Base-by-base conservation (phyloP, 1,284 basidiomycete species). In the Malassezia nana region DNA sequence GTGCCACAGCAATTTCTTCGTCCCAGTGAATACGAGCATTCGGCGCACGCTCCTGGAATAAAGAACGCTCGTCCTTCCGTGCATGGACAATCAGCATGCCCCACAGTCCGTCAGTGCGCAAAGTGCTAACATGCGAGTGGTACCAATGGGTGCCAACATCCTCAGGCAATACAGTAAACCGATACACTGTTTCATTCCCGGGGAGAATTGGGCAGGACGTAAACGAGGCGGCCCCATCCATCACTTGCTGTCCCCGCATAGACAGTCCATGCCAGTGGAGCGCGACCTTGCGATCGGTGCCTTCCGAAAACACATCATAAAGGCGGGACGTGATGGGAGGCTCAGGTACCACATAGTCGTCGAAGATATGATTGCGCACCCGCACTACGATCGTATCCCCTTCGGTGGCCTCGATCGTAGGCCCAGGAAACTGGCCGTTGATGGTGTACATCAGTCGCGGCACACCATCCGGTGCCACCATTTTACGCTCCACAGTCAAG, bases 111-210 rank as follows among this genome's bases (percentile, higher is more conserved):
- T 73, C 70, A 29, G 66, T 62, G 46, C 64, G 64, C 39, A 67
- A 67, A 53, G 62, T 61, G 35, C 50, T 58, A n/a, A 60, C 52
- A 42, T 73, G 70, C 4, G 66, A 58, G 57, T 71, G 69, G 55
- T 64, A 77, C 76, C 79, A 80, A 53, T 75, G 77, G 12, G 76
- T 76, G 65, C 69, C 78, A 67, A 55, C 70, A 49, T 77, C 60
- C 3, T 57, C 59, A 4, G 50, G 44, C 13, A 45, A 40, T 42
- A 63, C 58, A 45, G 51, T 61, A 52, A 63, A 63, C 8, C 52
- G 46, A 40, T 69, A 69, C 4, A 60, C 62, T 5, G 64, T 52
- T 24, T 50, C 45, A 4, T 55, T 46, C n/a, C 62, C 59, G 4
- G 66, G 46, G 3, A 69, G 63, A n/a, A 75, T 67, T 9, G 67